phyloP scores from a whole-genome alignment of 306 rosid species.

The Sechiopsis laciniata region DNA sequence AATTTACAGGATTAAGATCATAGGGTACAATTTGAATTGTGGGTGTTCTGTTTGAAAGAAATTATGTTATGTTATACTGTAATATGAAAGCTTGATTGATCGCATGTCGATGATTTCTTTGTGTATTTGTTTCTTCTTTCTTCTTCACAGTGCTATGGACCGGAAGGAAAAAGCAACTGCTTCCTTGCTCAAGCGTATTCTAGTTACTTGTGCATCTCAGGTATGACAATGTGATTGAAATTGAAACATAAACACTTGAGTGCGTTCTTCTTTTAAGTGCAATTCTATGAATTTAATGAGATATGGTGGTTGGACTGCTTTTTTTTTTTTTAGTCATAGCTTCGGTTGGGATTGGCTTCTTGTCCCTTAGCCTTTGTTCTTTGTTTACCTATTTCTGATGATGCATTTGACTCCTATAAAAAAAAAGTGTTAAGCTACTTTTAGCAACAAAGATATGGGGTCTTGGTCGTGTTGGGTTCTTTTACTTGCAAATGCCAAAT shows the following conservation, averaged over 20 bases:
- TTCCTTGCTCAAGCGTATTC: slow-evolving; percentile 62
- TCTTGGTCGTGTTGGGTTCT: not conserved
- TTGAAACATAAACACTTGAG: not conserved
- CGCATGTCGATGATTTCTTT: not conserved
- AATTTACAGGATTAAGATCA: not conserved
- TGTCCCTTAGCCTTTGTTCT: not conserved
- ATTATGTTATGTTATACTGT: not conserved
- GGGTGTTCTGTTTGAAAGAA: not conserved
- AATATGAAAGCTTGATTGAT: not conserved
- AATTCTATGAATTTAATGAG: not conserved
- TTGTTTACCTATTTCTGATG: not conserved
- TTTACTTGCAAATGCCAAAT: not conserved
- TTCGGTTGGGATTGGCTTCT: not conserved
- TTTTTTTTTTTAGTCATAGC: not conserved
- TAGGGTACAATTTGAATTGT: not conserved
- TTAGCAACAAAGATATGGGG: not conserved
- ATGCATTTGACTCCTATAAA: not conserved
- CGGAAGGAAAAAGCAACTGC: slow-evolving; percentile 74
- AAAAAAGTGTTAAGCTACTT: not conserved
- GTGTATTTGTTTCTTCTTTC: not conserved
- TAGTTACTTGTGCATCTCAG: slow-evolving; percentile 74
- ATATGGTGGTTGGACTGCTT: slow-evolving; percentile 1
- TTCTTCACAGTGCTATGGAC: slow-evolving; percentile 34
- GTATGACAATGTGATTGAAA: slow-evolving; percentile 31
- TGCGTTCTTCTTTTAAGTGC: not conserved